Conservation (phyloP, 352 stramenopile genomes). For the Lagenidium giganteum region DNA sequence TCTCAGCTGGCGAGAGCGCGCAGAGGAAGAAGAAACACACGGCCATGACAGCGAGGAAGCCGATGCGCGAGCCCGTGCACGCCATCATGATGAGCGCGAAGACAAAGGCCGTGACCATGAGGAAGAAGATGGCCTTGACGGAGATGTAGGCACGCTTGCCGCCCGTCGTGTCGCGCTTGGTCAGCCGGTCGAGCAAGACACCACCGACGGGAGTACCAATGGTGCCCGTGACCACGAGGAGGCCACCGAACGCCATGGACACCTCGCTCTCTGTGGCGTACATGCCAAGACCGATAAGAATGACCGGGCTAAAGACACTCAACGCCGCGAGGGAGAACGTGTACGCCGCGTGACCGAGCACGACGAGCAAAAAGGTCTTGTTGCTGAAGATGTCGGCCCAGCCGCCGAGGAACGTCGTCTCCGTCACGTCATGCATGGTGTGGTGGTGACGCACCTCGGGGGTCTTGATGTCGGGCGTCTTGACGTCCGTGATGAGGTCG, state of each 20-base stretch:
- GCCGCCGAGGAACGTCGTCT: conserved; percentile 21
- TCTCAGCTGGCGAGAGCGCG: conserved; percentile 43
- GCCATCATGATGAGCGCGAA: conserved; percentile 40
- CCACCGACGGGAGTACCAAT: conserved; percentile 78
- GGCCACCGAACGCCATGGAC: conserved; percentile 69
- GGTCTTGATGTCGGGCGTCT: neutral
- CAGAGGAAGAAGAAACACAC: conserved; percentile 56
- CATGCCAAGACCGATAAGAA: conserved; percentile 77
- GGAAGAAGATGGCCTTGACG: conserved; percentile 36
- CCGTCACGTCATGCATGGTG: conserved; percentile 18
- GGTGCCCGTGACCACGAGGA: conserved; percentile 57
- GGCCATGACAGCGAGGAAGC: conserved; percentile 50
- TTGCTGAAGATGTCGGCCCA: conserved; percentile 48
- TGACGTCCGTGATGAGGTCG: conserved; percentile 19
- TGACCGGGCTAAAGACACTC: conserved; percentile 65
- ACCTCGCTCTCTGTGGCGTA: conserved; percentile 64
- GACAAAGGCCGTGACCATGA: conserved; percentile 34
- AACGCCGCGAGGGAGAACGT: conserved; percentile 75
- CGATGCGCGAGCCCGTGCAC: conserved; percentile 24
- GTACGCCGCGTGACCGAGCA: conserved; percentile 68
- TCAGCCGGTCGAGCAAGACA: conserved; percentile 40
- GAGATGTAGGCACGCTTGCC: conserved; percentile 31
- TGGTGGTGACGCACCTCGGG: conserved; percentile 7
- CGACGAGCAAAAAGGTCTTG: conserved; percentile 60
- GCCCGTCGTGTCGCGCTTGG: conserved; percentile 26